phyloP scores from a whole-genome alignment of 73 alveolate species.

The Effrenium voratum region DNA sequence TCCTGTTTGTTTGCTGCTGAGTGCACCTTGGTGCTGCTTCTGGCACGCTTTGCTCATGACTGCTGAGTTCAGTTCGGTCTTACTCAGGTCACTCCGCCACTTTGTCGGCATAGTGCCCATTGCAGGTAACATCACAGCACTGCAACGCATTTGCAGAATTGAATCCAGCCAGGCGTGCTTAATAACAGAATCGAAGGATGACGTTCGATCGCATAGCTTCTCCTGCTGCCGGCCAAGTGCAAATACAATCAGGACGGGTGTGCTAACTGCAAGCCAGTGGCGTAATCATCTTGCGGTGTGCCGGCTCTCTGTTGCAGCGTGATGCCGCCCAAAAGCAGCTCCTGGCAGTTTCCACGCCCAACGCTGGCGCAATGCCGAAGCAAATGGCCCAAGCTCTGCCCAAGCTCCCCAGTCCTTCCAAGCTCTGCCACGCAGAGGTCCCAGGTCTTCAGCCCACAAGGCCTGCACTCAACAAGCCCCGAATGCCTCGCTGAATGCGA shows the following conservation, averaged over 20 bases:
- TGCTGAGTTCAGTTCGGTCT: too few species aligned
- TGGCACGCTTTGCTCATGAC: too few species aligned
- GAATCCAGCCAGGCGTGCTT: too few species aligned
- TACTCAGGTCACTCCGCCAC: too few species aligned
- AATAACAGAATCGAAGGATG: constrained; percentile 74
- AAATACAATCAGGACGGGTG: background rate
- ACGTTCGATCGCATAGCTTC: constrained; percentile 71
- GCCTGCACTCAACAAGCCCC: constrained; percentile 4
- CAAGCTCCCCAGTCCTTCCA: too few species aligned
- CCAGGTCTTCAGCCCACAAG: constrained; percentile 88
- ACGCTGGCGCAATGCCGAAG: too few species aligned
- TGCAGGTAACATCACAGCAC: too few species aligned
- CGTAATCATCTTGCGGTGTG: constrained; percentile 84
- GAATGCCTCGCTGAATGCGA: background rate
- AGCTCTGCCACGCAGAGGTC: constrained; percentile 65
- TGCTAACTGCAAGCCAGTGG: background rate
- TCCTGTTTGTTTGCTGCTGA: too few species aligned
- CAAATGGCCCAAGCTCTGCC: too few species aligned
- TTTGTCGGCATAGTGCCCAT: too few species aligned
- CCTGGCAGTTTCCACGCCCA: background rate
- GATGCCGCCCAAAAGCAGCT: constrained; percentile 86
- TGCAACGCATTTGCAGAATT: too few species aligned
- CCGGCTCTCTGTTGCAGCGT: constrained; percentile 92
- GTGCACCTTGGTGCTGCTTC: too few species aligned
- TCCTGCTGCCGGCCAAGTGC: background rate